Conservation (phyloP, 495 filamentous ascomycete genomes). For the Cenococcum geophilum region DNA sequence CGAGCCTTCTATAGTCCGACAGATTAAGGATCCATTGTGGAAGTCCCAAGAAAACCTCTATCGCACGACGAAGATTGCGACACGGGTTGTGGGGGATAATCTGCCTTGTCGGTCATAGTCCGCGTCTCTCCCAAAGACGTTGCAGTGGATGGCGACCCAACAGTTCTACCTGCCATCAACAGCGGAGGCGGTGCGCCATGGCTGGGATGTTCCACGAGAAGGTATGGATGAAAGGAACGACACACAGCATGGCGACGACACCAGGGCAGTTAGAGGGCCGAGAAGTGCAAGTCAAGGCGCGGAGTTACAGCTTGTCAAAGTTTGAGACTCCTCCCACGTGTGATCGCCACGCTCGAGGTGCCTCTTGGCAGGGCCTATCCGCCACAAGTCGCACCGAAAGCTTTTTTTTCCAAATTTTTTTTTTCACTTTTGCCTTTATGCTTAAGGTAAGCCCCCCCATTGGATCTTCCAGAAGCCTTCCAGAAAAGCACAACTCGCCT, state of each 20-base stretch:
- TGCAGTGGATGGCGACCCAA: too few relatives aligned
- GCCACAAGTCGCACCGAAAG: neutral
- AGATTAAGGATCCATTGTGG: too few relatives aligned
- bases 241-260: neutral
- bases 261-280: neutral
- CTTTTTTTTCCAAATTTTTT: neutral
- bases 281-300: neutral
- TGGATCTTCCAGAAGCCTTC: neutral
- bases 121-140: too few relatives aligned
- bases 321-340: neutral
- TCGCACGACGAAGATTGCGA: too few relatives aligned
- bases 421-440: neutral
- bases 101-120: too few relatives aligned
- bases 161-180: too few relatives aligned
- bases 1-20: neutral
- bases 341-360: neutral
- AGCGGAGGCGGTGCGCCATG: too few relatives aligned
- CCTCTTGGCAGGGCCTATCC: neutral
- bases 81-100: too few relatives aligned
- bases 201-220: too few relatives aligned
- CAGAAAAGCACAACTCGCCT: neutral
- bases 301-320: neutral
- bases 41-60: too few relatives aligned
- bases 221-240: too few relatives aligned
- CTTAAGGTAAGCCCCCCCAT: neutral